Conservation (phyloP, 495 filamentous ascomycete species). For the Hypoxylon fuscum region DNA sequence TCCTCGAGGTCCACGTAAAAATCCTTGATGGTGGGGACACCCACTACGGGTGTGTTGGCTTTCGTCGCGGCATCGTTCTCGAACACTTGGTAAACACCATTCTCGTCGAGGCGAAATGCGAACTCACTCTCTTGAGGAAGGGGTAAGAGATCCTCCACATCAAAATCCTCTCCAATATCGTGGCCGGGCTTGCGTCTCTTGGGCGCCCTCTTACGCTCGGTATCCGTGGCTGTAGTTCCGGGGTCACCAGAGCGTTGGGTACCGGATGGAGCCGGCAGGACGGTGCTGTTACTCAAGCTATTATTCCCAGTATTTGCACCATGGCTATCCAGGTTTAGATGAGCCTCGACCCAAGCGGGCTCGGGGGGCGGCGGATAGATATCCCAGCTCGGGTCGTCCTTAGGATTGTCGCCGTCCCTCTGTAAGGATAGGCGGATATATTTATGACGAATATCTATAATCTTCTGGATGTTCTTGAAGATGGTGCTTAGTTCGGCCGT, state of each 20-base stretch:
- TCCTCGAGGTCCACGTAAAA: slow-evolving; percentile 96
- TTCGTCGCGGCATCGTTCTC: slow-evolving; percentile 70
- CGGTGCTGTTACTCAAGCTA: slow-evolving; percentile 65
- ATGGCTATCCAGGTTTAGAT: slow-evolving; percentile 50
- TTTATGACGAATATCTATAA: slow-evolving; percentile 85
- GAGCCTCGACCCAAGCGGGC: slow-evolving; percentile 83
- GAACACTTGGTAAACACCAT: slow-evolving; percentile 91
- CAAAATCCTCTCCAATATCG: slow-evolving; percentile 91
- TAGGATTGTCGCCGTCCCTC: slow-evolving; percentile 80
- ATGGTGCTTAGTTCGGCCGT: slow-evolving; percentile 83
- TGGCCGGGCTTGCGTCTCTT: slow-evolving; percentile 86
- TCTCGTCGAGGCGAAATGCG: slow-evolving; percentile 78
- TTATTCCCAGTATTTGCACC: slow-evolving; percentile 52
- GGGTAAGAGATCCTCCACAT: slow-evolving; percentile 77
- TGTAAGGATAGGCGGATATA: slow-evolving; percentile 92
- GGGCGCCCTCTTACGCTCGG: slow-evolving; percentile 40
- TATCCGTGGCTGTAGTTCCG: slow-evolving; percentile 26
- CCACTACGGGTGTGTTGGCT: slow-evolving; percentile 71
- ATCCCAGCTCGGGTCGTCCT: slow-evolving; percentile 81
- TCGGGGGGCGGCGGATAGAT: slow-evolving; percentile 92
- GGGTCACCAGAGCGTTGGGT: slow-evolving; percentile 20
- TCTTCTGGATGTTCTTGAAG: slow-evolving; percentile 84
- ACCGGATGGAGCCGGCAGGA: slow-evolving; percentile 50
- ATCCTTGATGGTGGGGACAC: slow-evolving; percentile 87
- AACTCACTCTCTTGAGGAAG: slow-evolving; percentile 75